phyloP scores from a whole-genome alignment of 2,329 filamentous ascomycete genomes.

The Fusarium sp. region DNA sequence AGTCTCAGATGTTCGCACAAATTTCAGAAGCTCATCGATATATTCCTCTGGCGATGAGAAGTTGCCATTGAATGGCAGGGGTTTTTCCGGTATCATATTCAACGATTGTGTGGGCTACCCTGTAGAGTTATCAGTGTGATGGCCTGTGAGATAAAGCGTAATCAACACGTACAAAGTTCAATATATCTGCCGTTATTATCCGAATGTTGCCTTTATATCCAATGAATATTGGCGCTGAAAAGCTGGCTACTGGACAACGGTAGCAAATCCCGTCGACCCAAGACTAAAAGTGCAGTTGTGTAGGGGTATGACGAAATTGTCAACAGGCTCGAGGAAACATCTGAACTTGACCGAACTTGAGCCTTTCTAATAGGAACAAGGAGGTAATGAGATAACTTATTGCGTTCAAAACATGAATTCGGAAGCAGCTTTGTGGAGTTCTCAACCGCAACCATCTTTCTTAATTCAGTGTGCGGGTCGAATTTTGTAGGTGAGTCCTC shows the following conservation, averaged over 20 bases:
- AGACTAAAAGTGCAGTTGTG: neutral
- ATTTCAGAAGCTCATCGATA: slow-evolving; percentile 77
- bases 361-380: neutral
- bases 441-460: slow-evolving; percentile 28
- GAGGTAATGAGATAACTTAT: no score
- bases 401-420: neutral
- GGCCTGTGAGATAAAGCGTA: neutral
- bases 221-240: no score
- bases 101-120: slow-evolving; percentile 24
- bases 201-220: neutral
- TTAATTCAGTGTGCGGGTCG: slow-evolving; percentile 22
- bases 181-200: neutral
- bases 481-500: slow-evolving; percentile 40
- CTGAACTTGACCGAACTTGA: neutral
- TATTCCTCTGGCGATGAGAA: slow-evolving; percentile 80
- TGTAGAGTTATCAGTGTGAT: slow-evolving; percentile 16
- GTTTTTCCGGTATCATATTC: slow-evolving; percentile 58
- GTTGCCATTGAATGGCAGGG: slow-evolving; percentile 73
- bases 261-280: neutral
- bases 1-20: slow-evolving; percentile 75
- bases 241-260: no score
- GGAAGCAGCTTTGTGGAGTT: neutral
- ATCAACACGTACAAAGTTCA: neutral
- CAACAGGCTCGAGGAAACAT: neutral
- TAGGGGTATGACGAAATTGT: neutral